Evolutionary conservation across 192 early-diverging fungal genomes (phyloP), one percentile per base, ranked within the genome.

Genomic region (Backusella australiensis): DNA sequence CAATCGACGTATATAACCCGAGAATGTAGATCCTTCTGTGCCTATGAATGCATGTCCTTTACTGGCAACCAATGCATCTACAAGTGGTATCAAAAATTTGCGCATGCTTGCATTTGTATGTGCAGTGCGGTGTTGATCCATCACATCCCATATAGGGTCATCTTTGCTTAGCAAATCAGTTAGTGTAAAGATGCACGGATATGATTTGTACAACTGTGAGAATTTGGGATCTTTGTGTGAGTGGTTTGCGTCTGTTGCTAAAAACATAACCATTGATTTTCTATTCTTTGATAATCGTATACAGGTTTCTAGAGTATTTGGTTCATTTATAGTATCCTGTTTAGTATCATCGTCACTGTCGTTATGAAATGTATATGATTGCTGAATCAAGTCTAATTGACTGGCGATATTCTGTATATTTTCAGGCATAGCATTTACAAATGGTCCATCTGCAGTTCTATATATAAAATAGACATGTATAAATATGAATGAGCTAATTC

Each of bases 171-270:
- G 44, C 15, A 86, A 81, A 49, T 86, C 84, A 14, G 79, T 77
- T 23, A 88, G 39, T 4, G 85, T 86, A 29, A 86, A 86, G 9
- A 79, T 84, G 53, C 87, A 88, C 4, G 84, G 80, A 56, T 78
- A 85, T 1, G 75, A 76, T 23, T 69, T 23, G 56, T 83, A 89
- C 4, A 89, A 63, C 11, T 67, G 53, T 39, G 79, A 69, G 65
- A 87, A 85, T 34, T 80, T 78, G 1, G 72, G 75, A 67, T 86
- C 85, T 0, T 44, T 67, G 12, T 82, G 74, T 23, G 88, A 86
- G 2, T 70, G 39, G 9, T 69, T 80, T 1, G 84, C 80, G 26
- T 88, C 87, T 3, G 87, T 88, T 19, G 87, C 87, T 49, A 88
- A 78, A 66, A 86, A 88, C 8, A 88, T 80, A 21, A 86, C 63